Evolutionary conservation across 148 eudicot species (phyloP), one percentile per base, ranked within the genome.

Genomic region (Heliamphora exappendiculata): DNA sequence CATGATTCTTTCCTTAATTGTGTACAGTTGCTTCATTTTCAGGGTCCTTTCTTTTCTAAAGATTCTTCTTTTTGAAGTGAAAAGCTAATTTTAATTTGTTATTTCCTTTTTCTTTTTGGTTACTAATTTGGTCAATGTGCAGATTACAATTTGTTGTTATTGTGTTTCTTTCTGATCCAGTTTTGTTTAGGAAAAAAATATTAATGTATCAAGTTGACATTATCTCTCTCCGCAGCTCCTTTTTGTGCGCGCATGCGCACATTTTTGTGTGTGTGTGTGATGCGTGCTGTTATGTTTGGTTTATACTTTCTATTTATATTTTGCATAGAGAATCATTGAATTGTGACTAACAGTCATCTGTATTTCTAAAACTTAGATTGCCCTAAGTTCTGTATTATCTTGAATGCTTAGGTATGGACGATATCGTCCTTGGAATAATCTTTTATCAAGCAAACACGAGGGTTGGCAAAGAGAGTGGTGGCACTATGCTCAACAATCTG

Each of bases 381-480:
- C 60, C 45, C 54, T 60, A 31, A 31, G 3, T 64, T 5, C 68
- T 9, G 29, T 45, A 60, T n/a, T 78, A 34, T 63, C 49, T 58
- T 66, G 63, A 29, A 47, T 66, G 54, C 31, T 85, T 81, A 94
- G 98, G 76, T 92, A 94, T 81, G 97, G 97, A 6, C 90, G 92
- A 19, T 92, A 84, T 84, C 96, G 97, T 54, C 98, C 98, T 22
- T 88, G 88, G 90, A 79, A 82, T 77, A 76, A 82, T 76, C 89
- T 92, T 79, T 83, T 92, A 81, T 82, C 81, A 67, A 82, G 79
- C 78, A 89, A 86, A 84, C 82, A 28, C 31, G 72, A 79, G 71
- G 98, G 98, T 47, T 94, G 98, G 98, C 97, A 89, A 81, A 88
- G 73, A 76, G 78, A 71, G 9, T 92, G 98, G 98, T 94, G 98